These are phyloP conservation scores for Anisodus tanguticus DNA, from an alignment of 257 asterid genomes.

Conservation along the genomic window DNA sequence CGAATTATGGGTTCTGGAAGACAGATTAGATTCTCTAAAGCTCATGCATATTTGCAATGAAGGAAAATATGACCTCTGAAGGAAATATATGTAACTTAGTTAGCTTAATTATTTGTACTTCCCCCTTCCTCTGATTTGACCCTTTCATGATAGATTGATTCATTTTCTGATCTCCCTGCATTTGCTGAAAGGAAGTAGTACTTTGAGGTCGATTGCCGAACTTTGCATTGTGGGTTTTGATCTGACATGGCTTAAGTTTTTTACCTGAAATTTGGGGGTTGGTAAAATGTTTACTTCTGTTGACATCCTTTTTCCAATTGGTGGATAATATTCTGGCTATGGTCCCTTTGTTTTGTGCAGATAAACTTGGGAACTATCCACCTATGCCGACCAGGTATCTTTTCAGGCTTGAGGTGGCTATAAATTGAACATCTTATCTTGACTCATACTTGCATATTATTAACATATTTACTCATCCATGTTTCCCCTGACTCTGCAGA, in stretches of 20 bases:
- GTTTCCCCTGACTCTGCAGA: constrained; percentile 54
- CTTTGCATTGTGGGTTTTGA: neutral
- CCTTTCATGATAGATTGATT: neutral
- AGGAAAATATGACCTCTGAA: neutral
- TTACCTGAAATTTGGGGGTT: neutral
- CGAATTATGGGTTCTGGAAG: neutral
- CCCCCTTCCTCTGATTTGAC: neutral
- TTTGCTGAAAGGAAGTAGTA: neutral
- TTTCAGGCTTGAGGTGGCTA: constrained; percentile 22
- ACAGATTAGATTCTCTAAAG: neutral
- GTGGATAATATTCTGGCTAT: neutral
- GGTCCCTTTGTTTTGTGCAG: neutral
- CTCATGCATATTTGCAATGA: neutral
- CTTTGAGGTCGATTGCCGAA: neutral
- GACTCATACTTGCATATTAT: neutral
- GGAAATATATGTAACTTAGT: neutral
- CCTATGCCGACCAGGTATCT: neutral
- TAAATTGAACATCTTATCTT: constrained; percentile 5
- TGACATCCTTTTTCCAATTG: neutral
- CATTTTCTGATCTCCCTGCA: neutral
- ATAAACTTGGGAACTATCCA: neutral
- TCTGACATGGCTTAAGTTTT: neutral
- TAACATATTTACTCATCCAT: constrained; percentile 24
- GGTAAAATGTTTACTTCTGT: neutral
- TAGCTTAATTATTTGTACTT: neutral